Evolutionary conservation across 371 early-diverging fungal species (phyloP).

Genomic region (Saksenaea oblongispora): DNA sequence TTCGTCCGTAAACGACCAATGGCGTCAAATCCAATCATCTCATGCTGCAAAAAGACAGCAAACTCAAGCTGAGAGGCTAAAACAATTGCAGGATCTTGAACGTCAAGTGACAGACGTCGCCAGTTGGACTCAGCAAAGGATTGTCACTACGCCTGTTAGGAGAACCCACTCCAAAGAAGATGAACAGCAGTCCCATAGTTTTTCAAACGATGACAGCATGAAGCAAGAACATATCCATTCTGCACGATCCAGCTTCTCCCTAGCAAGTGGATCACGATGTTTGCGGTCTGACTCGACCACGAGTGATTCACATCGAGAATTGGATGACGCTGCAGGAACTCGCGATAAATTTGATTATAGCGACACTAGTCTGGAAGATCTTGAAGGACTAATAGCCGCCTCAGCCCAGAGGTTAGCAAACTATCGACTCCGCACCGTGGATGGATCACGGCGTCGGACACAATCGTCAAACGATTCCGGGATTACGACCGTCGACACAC

Average conservation of each 20-base stretch:
- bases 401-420: slow-evolving; percentile 46
- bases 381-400: slow-evolving; percentile 49
- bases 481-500: not conserved
- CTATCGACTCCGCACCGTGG: slow-evolving; percentile 31
- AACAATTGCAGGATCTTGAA: slow-evolving; percentile 44
- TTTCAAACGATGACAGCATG: not conserved
- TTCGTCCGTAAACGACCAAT: slow-evolving; percentile 22
- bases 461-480: not conserved
- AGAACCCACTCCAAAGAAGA: slow-evolving; percentile 15
- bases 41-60: slow-evolving; percentile 28
- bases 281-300: not conserved
- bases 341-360: slow-evolving; percentile 29
- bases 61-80: slow-evolving; percentile 37
- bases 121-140: slow-evolving; percentile 33
- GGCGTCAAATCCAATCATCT: slow-evolving; percentile 26
- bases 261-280: not conserved
- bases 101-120: slow-evolving; percentile 40
- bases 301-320: not conserved
- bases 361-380: slow-evolving; percentile 45
- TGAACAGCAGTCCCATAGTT: not conserved
- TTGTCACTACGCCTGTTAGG: slow-evolving; percentile 17
- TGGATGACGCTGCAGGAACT: not conserved
- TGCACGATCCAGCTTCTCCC: not conserved
- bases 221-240: not conserved
- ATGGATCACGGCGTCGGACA: slow-evolving; percentile 2